These are phyloP conservation scores for Fusarium sp. DNA, from an alignment of 2,329 filamentous ascomycete species.

Conservation along the genomic window DNA sequence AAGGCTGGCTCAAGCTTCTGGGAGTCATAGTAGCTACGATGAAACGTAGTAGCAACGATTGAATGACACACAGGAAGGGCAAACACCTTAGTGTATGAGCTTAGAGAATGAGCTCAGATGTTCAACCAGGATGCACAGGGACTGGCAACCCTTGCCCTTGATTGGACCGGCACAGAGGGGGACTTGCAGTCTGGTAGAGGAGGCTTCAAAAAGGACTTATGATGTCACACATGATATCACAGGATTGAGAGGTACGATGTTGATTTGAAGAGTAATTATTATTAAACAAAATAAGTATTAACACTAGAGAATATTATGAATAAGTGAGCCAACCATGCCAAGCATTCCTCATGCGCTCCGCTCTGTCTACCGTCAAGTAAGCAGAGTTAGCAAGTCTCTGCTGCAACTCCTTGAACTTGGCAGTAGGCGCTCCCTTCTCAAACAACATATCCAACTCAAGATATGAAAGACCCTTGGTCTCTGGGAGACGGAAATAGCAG, in stretches of 20 bases:
- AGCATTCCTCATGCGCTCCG: conserved; percentile 42
- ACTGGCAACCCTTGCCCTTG: too few relatives aligned
- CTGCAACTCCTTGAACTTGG: conserved; percentile 49
- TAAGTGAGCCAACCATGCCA: conserved; percentile 44
- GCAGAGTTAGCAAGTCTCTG: conserved; percentile 34
- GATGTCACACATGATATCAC: neutral
- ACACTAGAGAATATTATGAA: conserved; percentile 17
- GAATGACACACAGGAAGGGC: too few relatives aligned
- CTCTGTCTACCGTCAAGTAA: conserved; percentile 29
- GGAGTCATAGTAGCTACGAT: rapidly evolving
- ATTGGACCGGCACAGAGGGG: rapidly evolving
- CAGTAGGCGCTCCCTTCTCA: conserved; percentile 40
- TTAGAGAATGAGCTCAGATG: too few relatives aligned
- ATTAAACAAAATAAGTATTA: neutral
- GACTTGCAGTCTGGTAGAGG: too few relatives aligned
- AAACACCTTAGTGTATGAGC: too few relatives aligned
- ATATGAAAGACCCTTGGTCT: conserved; percentile 44
- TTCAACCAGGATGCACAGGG: too few relatives aligned
- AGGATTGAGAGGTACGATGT: rapidly evolving
- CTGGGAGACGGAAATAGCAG: conserved; percentile 46
- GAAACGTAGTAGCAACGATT: too few relatives aligned
- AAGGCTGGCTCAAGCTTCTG: too few relatives aligned
- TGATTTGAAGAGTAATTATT: rapidly evolving
- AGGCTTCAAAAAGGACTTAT: too few relatives aligned
- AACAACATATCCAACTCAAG: conserved; percentile 48